Evolutionary conservation across 2,329 filamentous ascomycete genomes (phyloP), one percentile per base, ranked within the genome.

Genomic region (Zymoseptoria passerinii): DNA sequence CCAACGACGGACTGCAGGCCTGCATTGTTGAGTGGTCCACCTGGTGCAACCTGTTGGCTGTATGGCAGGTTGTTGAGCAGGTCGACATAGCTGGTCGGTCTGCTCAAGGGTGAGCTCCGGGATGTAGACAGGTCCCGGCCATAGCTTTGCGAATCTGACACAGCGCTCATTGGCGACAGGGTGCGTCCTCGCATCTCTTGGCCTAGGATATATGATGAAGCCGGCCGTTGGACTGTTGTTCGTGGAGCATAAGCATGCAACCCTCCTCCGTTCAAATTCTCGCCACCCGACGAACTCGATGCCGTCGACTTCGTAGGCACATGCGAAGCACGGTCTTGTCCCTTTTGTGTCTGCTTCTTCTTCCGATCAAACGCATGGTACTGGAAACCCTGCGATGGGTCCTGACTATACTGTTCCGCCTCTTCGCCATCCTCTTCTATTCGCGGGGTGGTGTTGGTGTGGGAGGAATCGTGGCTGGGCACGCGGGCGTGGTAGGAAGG

Each of bases 1-100:
- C 94, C 94, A 23, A 99, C 86, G 16, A 83, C 86, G 57, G 81
- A 85, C 60, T 90, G 87, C 53, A 99, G 77, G 62, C 88, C 82
- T 9, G 88, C 85, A 70, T 97, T 96, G 73, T 95, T 89, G 60
- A 95, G 80, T 28, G 83, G 78, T 44, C 78, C 75, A 6, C 78
- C 77, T 70, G 76, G 89, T 68, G 75, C 90, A 73, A 75, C 84
- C 58, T 89, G 89, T 72, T 95, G 91, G 23, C 89, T 89, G 71
- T 95, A 95, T 0, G 89, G 89, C 2, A 83, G 76, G 62, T 82
- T 70, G 60, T 77, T 85, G 28, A 86, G 76, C 48, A 86, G 73
- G 66, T 86, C 83, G 28, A 86, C 74, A 65, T 85, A 84, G 6
- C 83, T 86, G 7, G 79, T 70, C 0, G 83, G 82, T 53, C 84